Base-by-base conservation (phyloP, 1,139 yeast species). In the Wickerhamiella pararugosa region DNA sequence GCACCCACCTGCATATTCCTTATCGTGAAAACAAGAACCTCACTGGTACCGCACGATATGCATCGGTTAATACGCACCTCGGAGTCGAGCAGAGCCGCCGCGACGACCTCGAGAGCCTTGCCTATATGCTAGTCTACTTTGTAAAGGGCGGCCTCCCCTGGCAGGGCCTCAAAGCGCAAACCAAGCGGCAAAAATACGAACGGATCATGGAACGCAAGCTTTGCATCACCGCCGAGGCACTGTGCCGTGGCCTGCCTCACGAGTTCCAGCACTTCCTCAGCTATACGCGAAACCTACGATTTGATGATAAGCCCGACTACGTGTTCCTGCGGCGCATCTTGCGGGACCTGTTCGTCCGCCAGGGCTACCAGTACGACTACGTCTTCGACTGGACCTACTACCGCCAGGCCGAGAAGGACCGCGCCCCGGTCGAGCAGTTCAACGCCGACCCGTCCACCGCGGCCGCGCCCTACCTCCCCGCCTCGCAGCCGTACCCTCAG, bases 151-250 rank as follows among this genome's bases (percentile, higher is more conserved):
- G 92, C 25, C 70, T 90, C 57, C 98, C 98, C 43, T 90, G 98
- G 98, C 98, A 90, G 66, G 98, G 98, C 9, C 74, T 90, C 55
- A 86, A 86, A 62, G 98, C 98, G 30, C 93, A 90, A 37, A 86
- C 97, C 11, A 90, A 90, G 67, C 79, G 94, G 63, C 97, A 90
- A 62, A 90, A 90, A 65, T 90, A 90, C 63, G 96, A 87, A 63
- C 74, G 96, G 49, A 90, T 90, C 57, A 79, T 87, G 84, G 97
- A 90, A 61, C 84, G 84, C 70, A 90, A 90, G 63, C 79, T 90
- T 79, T 78, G 93, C 40, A 84, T 94, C 7, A 83, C 94, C 28
- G 76, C 90, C 40, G 95, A 87, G 57, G 75, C 79, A 28, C 72
- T 90, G 55, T 86, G 95, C 47, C 77, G 86, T 55, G 97, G 97